Evolutionary conservation across 2,329 filamentous ascomycete genomes (phyloP).

Genomic region (Fusarium albosuccineum): DNA sequence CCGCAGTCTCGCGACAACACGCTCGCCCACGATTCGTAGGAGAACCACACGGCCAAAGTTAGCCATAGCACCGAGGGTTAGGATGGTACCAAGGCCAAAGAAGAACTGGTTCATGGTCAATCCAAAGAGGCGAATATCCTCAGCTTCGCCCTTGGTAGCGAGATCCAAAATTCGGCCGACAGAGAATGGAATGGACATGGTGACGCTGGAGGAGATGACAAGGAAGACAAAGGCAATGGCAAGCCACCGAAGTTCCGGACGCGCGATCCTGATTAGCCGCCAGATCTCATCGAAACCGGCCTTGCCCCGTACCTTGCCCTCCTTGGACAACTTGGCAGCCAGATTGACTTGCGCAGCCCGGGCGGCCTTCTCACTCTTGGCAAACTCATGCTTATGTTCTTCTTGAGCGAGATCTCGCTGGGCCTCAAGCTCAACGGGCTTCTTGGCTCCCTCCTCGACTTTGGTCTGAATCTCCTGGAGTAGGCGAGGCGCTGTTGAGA

Average conservation of each 20-base stretch:
- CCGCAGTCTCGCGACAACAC: conserved; percentile 90
- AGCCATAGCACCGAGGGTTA: conserved; percentile 86
- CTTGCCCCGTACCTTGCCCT: conserved; percentile 70
- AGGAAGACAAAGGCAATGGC: conserved; percentile 85
- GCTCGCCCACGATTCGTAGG: conserved; percentile 92
- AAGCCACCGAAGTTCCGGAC: conserved; percentile 84
- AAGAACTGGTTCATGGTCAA: conserved; percentile 91
- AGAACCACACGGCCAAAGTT: conserved; percentile 97
- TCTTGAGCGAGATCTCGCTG: conserved; percentile 51
- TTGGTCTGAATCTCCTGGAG: conserved; percentile 46
- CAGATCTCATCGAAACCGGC: conserved; percentile 82
- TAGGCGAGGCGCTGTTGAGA: conserved; percentile 46
- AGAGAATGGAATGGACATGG: conserved; percentile 96
- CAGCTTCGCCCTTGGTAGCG: conserved; percentile 78
- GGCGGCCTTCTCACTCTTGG: conserved; percentile 84
- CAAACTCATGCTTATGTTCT: conserved; percentile 60
- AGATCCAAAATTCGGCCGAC: conserved; percentile 96
- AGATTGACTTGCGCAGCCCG: conserved; percentile 92
- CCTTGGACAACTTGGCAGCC: conserved; percentile 87
- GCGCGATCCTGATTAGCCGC: conserved; percentile 89
- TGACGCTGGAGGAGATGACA: conserved; percentile 89
- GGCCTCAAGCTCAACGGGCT: conserved; percentile 47
- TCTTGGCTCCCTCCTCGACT: conserved; percentile 52
- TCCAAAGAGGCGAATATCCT: conserved; percentile 82
- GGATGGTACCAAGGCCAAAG: conserved; percentile 78